These are phyloP conservation scores for Zancudomyces culisetae DNA, from an alignment of 371 early-diverging fungal species.

Conservation along the genomic window DNA sequence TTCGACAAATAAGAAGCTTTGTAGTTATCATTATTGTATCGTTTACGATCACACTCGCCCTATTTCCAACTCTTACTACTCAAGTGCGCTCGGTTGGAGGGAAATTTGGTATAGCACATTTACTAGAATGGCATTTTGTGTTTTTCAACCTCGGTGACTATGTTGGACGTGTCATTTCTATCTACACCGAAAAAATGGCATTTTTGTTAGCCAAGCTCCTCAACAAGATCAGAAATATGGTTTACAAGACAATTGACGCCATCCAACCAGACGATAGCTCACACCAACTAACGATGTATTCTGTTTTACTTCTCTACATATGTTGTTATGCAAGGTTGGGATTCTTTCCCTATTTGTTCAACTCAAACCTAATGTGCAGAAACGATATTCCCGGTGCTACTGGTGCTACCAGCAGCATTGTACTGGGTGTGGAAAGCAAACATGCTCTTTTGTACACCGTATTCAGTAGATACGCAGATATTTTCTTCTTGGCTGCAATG, in stretches of 20 bases:
- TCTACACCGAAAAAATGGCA: background rate
- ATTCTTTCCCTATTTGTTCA: background rate
- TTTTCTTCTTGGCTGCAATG: background rate
- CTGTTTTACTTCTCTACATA: no score
- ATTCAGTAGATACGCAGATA: background rate
- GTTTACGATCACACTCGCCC: conserved; percentile 43
- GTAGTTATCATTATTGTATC: conserved; percentile 33
- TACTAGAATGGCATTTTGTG: conserved; percentile 56
- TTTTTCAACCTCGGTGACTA: conserved; percentile 57
- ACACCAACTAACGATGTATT: background rate
- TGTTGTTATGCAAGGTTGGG: background rate
- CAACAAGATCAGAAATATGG: background rate
- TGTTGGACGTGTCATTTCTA: conserved; percentile 25
- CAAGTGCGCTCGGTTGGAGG: conserved; percentile 33
- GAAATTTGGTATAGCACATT: conserved; percentile 19
- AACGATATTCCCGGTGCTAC: background rate
- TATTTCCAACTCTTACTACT: conserved; percentile 60
- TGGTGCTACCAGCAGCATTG: background rate
- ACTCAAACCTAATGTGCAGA: background rate
- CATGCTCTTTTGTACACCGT: background rate
- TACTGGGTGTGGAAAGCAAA: background rate
- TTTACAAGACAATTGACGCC: background rate
- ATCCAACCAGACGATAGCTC: background rate
- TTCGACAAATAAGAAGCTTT: conserved; percentile 26
- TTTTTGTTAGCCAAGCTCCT: background rate